Percentiles rank a stretch among this genome's conserved stretches.
phyloP scores from a whole-genome alignment of 228 moss, liverwort and hornwort genomes.

The Sphagnum magellanicum region DNA sequence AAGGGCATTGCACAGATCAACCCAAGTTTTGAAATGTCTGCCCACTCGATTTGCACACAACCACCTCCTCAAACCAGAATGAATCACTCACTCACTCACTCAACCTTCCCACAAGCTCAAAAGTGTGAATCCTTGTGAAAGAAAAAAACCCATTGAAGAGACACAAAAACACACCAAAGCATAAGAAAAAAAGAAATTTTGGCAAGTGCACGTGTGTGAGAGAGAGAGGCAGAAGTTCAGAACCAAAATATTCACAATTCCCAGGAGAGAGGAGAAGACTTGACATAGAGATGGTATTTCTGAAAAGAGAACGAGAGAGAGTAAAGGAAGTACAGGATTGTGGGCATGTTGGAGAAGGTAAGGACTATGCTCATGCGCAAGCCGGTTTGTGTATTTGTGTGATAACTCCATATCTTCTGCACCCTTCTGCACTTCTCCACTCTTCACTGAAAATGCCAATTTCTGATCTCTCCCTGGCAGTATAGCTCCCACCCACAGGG shows the following conservation, averaged over 20 bases:
- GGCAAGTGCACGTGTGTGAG: background rate
- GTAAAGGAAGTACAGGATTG: slow-evolving; percentile 59
- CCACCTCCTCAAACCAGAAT: background rate
- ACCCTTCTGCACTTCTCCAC: slow-evolving; percentile 34
- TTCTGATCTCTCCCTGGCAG: slow-evolving; percentile 11
- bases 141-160: too few species aligned
- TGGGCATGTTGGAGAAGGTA: slow-evolving; percentile 97
- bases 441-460: slow-evolving; percentile 13
- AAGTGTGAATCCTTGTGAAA: background rate
- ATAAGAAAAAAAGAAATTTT: background rate
- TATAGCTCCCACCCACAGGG: slow-evolving; percentile 8
- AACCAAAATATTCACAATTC: background rate
- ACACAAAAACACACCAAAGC: background rate
- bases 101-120: background rate
- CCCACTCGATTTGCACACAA: background rate
- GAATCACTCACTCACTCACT: background rate
- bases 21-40: background rate
- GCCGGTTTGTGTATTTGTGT: slow-evolving; percentile 70
- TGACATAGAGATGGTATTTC: background rate
- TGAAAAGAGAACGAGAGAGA: background rate
- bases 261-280: too few species aligned
- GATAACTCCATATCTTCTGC: slow-evolving; percentile 31
- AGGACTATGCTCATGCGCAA: slow-evolving; percentile 87
- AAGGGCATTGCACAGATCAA: background rate
- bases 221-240: background rate